These are phyloP conservation scores for Trichoderma atrobrunneum DNA, from an alignment of 2,329 filamentous ascomycete genomes.

Conservation along the genomic window DNA sequence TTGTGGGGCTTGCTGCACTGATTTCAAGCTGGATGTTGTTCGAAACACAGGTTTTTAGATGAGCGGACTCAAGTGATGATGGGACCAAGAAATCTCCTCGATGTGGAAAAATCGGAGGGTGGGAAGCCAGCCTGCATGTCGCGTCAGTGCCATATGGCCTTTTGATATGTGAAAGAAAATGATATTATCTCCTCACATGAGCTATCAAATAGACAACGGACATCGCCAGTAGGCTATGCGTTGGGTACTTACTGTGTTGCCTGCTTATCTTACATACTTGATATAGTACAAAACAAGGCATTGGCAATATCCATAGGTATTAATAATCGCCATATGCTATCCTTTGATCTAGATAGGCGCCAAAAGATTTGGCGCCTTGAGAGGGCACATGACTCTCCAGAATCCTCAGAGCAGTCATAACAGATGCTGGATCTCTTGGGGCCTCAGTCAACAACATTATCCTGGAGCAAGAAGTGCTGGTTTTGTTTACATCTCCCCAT, in stretches of 20 bases:
- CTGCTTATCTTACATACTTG: not conserved
- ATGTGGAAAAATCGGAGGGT: not conserved
- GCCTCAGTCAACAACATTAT: too few species aligned
- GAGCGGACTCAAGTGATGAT: not conserved
- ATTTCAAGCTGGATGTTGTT: not conserved
- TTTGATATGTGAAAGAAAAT: not conserved
- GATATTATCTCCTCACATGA: not conserved
- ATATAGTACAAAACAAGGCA: not conserved
- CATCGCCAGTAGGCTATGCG: not conserved
- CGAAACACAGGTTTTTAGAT: not conserved
- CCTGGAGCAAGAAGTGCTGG: not conserved
- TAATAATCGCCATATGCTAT: not conserved
- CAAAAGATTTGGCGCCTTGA: too few species aligned
- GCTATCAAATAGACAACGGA: not conserved
- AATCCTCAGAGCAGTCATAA: constrained; percentile 41
- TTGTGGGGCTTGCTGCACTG: not conserved
- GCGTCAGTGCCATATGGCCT: not conserved
- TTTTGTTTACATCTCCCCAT: not conserved
- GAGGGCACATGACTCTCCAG: constrained; percentile 56
- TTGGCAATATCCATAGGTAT: not conserved
- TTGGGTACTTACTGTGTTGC: not conserved
- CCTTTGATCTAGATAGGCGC: constrained; percentile 12
- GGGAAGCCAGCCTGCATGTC: not conserved
- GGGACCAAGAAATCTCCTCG: fast-evolving
- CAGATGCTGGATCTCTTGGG: not conserved